Percentiles rank a stretch among this genome's conserved stretches.
These are phyloP conservation scores for Solanum piurae DNA, from an alignment of 257 asterid genomes.

Conservation along the genomic window DNA sequence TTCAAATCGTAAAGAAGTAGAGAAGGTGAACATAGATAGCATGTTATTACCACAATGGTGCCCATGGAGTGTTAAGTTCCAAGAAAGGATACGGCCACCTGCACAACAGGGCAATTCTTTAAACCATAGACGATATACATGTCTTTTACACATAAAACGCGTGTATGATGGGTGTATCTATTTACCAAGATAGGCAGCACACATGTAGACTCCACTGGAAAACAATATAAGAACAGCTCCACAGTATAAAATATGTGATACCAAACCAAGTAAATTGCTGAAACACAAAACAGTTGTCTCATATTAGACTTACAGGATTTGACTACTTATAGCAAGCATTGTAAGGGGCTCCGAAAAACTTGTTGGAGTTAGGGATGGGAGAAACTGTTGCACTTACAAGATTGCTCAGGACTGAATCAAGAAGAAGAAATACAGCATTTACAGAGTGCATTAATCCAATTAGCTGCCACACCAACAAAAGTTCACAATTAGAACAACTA, in stretches of 20 bases:
- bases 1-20: not conserved
- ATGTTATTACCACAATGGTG: slow-evolving; percentile 62
- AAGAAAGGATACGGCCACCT: slow-evolving; percentile 99
- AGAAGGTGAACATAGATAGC: not conserved
- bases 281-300: not conserved
- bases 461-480: slow-evolving; percentile 31
- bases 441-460: slow-evolving; percentile 78
- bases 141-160: not conserved
- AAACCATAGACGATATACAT: not conserved
- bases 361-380: not conserved
- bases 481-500: not conserved
- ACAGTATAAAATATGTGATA: slow-evolving; percentile 45
- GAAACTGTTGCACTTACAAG: slow-evolving; percentile 30
- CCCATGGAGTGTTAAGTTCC: slow-evolving; percentile 65
- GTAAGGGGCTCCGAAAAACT: not conserved
- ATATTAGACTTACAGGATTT: not conserved
- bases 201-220: slow-evolving; percentile 81
- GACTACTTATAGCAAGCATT: not conserved
- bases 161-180: not conserved
- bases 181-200: slow-evolving; percentile 67
- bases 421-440: slow-evolving; percentile 72
- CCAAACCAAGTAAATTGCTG: slow-evolving; percentile 79
- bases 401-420: slow-evolving; percentile 67
- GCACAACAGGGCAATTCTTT: not conserved
- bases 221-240: slow-evolving; percentile 52